phyloP scores from a whole-genome alignment of 805 yeast species.

The Ogataea angusta region DNA sequence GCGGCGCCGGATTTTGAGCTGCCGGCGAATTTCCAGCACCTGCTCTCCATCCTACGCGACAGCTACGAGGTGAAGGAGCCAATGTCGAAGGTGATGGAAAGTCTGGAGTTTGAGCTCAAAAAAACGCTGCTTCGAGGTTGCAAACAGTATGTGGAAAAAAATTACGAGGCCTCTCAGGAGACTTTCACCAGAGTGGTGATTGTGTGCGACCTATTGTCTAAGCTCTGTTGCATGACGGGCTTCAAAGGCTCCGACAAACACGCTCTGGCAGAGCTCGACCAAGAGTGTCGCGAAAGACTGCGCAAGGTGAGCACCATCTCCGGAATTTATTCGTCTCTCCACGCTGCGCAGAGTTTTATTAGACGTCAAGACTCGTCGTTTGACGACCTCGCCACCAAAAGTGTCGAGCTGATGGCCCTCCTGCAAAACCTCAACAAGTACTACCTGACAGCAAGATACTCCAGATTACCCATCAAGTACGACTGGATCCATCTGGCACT shows the following conservation, averaged over 20 bases:
- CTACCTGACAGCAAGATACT: constrained; percentile 7
- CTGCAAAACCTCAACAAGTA: constrained; percentile 14
- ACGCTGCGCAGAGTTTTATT: constrained; percentile 7
- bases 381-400: background rate
- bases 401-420: constrained; percentile 10
- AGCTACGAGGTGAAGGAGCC: constrained; percentile 3
- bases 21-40: constrained; percentile 9
- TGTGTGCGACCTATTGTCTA: constrained; percentile 11
- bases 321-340: constrained; percentile 11
- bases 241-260: constrained; percentile 14
- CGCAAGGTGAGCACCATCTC: constrained; percentile 5
- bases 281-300: constrained; percentile 3
- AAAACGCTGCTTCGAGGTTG: constrained; percentile 8
- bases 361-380: constrained; percentile 2
- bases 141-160: constrained; percentile 4
- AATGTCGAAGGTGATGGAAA: constrained; percentile 8
- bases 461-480: constrained; percentile 9
- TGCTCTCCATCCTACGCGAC: constrained; percentile 5
- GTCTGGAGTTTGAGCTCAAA: constrained; percentile 12
- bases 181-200: constrained; percentile 4
- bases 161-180: constrained; percentile 5
- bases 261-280: constrained; percentile 3
- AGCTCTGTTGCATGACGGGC: constrained; percentile 13
- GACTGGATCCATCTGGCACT: constrained; percentile 16
- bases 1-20: constrained; percentile 4